Percentiles rank a stretch among this genome's conserved stretches.
These are phyloP conservation scores for Pichia sp. DNA, from an alignment of 1,139 yeast genomes.

Conservation along the genomic window DNA sequence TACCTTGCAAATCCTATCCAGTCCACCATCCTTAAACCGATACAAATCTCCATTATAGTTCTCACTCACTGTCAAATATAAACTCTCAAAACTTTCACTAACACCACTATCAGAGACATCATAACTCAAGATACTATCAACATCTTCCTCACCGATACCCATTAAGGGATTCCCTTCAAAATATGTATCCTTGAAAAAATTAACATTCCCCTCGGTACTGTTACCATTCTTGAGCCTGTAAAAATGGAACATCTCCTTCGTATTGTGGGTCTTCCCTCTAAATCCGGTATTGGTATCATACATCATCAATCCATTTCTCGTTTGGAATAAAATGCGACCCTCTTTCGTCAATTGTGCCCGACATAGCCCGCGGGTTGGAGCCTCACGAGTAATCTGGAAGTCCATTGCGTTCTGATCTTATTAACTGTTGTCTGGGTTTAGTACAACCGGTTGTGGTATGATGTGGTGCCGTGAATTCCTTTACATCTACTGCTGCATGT, in stretches of 20 bases:
- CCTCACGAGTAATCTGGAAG: slow-evolving; percentile 6
- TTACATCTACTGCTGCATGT: no score
- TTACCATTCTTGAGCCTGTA: slow-evolving; percentile 12
- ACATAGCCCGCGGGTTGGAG: slow-evolving; percentile 7
- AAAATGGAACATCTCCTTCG: slow-evolving; percentile 16
- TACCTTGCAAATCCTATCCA: slow-evolving; percentile 8
- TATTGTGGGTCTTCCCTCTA: slow-evolving; percentile 5
- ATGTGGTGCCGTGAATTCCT: no score
- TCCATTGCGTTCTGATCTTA: slow-evolving; percentile 6
- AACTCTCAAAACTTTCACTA: slow-evolving; percentile 12
- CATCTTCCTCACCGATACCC: slow-evolving; percentile 1
- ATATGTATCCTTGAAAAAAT: slow-evolving; percentile 12
- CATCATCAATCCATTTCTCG: slow-evolving; percentile 10
- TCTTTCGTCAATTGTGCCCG: slow-evolving; percentile 19
- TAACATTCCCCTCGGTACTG: slow-evolving; percentile 15
- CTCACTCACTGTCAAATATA: slow-evolving; percentile 21
- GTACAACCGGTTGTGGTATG: background rate
- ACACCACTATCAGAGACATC: slow-evolving; percentile 24
- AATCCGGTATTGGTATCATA: slow-evolving; percentile 5
- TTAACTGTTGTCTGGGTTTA: background rate
- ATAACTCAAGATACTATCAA: background rate
- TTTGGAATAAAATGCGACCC: slow-evolving; percentile 18
- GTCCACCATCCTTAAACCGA: slow-evolving; percentile 14
- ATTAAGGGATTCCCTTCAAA: slow-evolving; percentile 2
- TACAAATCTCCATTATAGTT: slow-evolving; percentile 19